phyloP scores from a whole-genome alignment of 1,284 basidiomycete genomes.

The Moesziomyces globuligerus region DNA sequence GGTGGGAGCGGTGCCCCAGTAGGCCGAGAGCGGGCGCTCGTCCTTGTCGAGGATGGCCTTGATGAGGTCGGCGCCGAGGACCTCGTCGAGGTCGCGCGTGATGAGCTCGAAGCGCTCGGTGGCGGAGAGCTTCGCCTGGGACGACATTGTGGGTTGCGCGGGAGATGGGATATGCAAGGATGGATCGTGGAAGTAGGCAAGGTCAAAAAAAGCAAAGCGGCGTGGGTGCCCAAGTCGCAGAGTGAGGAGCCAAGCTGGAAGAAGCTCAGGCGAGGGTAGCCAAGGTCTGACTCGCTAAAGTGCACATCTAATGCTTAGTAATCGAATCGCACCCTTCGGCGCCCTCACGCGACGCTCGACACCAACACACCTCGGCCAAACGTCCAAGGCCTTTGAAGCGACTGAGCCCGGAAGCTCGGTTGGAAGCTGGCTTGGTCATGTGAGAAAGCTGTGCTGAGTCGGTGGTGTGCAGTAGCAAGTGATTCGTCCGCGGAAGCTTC shows the following conservation, averaged over 20 bases:
- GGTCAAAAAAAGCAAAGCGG: too few species aligned
- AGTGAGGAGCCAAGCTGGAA: too few species aligned
- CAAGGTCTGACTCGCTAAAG: conserved; percentile 17
- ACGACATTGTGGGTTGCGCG: conserved; percentile 12
- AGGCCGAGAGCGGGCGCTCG: conserved; percentile 51
- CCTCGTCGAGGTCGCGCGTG: conserved; percentile 85
- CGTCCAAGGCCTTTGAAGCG: too few species aligned
- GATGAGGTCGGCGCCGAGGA: conserved; percentile 85
- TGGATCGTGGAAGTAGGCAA: not conserved
- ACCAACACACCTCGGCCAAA: too few species aligned
- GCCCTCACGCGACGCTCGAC: too few species aligned
- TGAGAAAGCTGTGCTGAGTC: too few species aligned
- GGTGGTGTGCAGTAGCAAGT: too few species aligned
- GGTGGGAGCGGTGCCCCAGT: conserved; percentile 87
- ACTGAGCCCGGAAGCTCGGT: too few species aligned
- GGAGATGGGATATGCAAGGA: conserved; percentile 1
- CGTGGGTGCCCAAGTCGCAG: too few species aligned
- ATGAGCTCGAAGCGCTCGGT: conserved; percentile 85
- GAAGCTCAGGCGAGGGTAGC: conserved; percentile 5
- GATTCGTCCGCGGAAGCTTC: not conserved
- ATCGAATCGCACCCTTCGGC: not conserved
- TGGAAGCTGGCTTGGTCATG: too few species aligned
- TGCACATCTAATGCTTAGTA: not conserved
- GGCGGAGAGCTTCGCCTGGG: conserved; percentile 53
- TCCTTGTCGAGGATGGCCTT: conserved; percentile 80